Evolutionary conservation across 345 rosid genomes (phyloP).

Genomic region (Durio zibethinus): DNA sequence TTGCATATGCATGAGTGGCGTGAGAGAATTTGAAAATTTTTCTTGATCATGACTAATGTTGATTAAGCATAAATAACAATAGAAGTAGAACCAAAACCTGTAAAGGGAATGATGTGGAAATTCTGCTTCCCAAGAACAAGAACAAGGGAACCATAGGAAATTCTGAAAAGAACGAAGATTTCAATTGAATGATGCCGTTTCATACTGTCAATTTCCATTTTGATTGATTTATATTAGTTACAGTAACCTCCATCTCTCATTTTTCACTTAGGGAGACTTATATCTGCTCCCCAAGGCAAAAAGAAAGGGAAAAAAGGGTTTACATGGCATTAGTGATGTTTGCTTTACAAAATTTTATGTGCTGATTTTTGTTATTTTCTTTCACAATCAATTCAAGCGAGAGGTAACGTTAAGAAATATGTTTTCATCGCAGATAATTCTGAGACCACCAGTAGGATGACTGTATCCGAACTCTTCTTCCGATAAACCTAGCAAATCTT

Average conservation of each 20-base stretch:
- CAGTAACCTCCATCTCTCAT: not conserved
- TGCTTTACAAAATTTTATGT: conserved; percentile 6
- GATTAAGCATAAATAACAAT: not conserved
- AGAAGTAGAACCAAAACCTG: not conserved
- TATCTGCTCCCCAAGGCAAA: not conserved
- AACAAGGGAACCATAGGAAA: not conserved
- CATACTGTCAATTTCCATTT: not conserved
- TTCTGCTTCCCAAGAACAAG: no score
- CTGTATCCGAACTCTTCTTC: conserved; percentile 41
- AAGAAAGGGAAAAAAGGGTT: not conserved
- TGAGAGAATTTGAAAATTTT: not conserved
- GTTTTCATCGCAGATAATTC: conserved; percentile 42
- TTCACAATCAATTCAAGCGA: conserved; percentile 13
- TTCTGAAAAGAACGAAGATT: not conserved
- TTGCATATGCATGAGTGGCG: not conserved
- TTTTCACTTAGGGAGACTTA: not conserved
- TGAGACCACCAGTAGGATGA: conserved; percentile 48
- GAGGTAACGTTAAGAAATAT: conserved; percentile 31
- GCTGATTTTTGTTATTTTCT: not conserved
- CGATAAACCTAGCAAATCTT: conserved; percentile 27
- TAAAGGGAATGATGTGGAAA: not conserved
- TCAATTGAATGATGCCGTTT: not conserved
- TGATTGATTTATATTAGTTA: not conserved
- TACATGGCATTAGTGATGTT: not conserved
- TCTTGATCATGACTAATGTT: not conserved